phyloP scores from a whole-genome alignment of 2,329 filamentous ascomycete genomes.

The Aspergillus terreus region DNA sequence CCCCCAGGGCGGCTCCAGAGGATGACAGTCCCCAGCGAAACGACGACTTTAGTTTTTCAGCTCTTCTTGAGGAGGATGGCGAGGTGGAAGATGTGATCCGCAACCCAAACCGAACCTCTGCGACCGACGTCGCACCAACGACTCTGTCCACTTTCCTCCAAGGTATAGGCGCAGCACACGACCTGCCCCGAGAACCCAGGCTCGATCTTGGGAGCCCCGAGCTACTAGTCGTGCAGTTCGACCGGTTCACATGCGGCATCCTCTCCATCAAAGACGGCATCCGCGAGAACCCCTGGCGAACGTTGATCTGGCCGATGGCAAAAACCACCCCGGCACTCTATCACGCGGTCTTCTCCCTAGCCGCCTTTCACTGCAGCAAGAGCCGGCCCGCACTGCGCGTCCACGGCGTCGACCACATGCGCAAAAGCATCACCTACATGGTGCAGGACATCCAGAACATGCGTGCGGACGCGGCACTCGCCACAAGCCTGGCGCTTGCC shows the following conservation, averaged over 20 bases:
- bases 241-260: slow-evolving; percentile 65
- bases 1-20: slow-evolving; percentile 3
- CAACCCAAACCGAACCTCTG: slow-evolving; percentile 24
- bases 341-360: slow-evolving; percentile 66
- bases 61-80: slow-evolving; percentile 33
- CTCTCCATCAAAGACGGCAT: slow-evolving; percentile 67
- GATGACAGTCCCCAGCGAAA: slow-evolving; percentile 7
- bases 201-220: slow-evolving; percentile 54
- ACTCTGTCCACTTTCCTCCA: slow-evolving; percentile 28
- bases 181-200: slow-evolving; percentile 46
- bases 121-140: slow-evolving; percentile 25
- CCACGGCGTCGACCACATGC: slow-evolving; percentile 66
- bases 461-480: slow-evolving; percentile 62
- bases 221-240: slow-evolving; percentile 60
- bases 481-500: slow-evolving; percentile 65
- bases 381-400: slow-evolving; percentile 56
- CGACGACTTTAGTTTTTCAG: slow-evolving; percentile 28
- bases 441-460: slow-evolving; percentile 60
- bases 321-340: slow-evolving; percentile 62
- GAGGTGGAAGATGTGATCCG: slow-evolving; percentile 56
- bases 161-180: slow-evolving; percentile 10
- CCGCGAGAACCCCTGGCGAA: slow-evolving; percentile 69
- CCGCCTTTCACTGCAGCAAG: slow-evolving; percentile 63
- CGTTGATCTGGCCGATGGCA: slow-evolving; percentile 65
- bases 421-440: slow-evolving; percentile 58